A percentile compares a stretch with the other conserved stretches of the same genome.
phyloP scores from a whole-genome alignment of 805 yeast genomes.

The Tetrapisispora iriomotensis region DNA sequence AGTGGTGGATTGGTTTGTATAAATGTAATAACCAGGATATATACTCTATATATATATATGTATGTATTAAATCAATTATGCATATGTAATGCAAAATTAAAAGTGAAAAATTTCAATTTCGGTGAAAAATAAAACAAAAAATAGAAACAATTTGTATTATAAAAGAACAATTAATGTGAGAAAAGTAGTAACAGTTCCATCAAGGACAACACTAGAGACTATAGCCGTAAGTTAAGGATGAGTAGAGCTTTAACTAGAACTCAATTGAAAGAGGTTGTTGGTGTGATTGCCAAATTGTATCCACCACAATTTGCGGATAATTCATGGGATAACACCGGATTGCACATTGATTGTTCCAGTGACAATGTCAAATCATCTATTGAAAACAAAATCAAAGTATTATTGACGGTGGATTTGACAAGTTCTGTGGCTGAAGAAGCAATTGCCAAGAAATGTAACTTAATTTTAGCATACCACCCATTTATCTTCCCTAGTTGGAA shows the following conservation, averaged over 20 bases:
- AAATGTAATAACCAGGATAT: too few species aligned
- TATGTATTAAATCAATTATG: too few species aligned
- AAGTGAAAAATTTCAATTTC: too few species aligned
- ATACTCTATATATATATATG: too few species aligned
- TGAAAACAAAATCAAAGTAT: constrained; percentile 25
- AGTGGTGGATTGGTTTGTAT: too few species aligned
- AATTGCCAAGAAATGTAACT: constrained; percentile 38
- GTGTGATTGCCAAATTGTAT: constrained; percentile 58
- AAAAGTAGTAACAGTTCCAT: not conserved
- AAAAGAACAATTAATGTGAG: not conserved
- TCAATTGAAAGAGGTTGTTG: constrained; percentile 38
- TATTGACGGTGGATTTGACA: constrained; percentile 81
- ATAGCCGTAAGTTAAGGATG: constrained; percentile 6
- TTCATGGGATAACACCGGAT: constrained; percentile 94
- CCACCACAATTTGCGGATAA: constrained; percentile 76
- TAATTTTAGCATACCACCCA: constrained; percentile 87
- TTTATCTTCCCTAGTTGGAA: constrained; percentile 87
- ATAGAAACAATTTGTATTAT: too few species aligned
- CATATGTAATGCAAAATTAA: too few species aligned
- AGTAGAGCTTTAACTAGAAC: constrained; percentile 17
- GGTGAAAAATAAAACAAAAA: too few species aligned
- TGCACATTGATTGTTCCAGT: constrained; percentile 60
- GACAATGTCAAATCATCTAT: constrained; percentile 14
- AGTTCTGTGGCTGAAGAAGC: constrained; percentile 82
- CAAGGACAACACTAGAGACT: not conserved